Evolutionary conservation across 1,284 basidiomycete species (phyloP), one percentile per base, ranked within the genome.

Genomic region (Paramarasmius palmivorus): DNA sequence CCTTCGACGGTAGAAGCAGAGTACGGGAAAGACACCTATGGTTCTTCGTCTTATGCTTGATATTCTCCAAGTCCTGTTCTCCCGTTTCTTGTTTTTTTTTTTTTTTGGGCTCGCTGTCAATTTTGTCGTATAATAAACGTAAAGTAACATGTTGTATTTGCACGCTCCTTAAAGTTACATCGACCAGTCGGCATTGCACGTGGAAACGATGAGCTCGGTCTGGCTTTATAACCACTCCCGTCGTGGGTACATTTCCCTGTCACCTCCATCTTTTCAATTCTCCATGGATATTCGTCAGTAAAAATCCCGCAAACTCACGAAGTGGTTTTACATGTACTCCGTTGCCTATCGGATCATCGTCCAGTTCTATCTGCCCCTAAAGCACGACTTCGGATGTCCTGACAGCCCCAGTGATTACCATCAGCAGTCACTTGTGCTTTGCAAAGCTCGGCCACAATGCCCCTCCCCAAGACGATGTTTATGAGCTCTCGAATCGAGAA

Each of bases 21-120:
- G 19, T 80, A 87, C 59, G 72, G 83, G n/a, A 81, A 83, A 6
- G 88, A 92, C 62, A 80, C 82, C 6, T 89, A 92, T 48, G 70
- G 65, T 38, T 76, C 75, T 4, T 75, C 76, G 3, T 45, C 49
- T 14, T 50, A 52, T 19, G 36, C 50, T 12, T 52, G 38, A 20
- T 36, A 26, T 26, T 15, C 17, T 14, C 50, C 26, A 40, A 32
- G 15, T 3, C 39, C 12, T 49, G n/a, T n/a, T n/a, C n/a, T n/a
- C n/a, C n/a, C n/a, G n/a, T 29, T 20, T 23, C 20, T n/a, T n/a
- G 4, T 36, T 49, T n/a, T 26, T 37, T n/a, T n/a, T n/a, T n/a
- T n/a, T n/a, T n/a, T n/a, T 45, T 38, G 36, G 19, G 34, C 23
- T 44, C 12, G 20, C 41, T 49, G n/a, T n/a, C n/a, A n/a, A 38